Evolutionary conservation across 768 basidiomycete genomes (phyloP).

Genomic region (Kwoniella botswanensis): DNA sequence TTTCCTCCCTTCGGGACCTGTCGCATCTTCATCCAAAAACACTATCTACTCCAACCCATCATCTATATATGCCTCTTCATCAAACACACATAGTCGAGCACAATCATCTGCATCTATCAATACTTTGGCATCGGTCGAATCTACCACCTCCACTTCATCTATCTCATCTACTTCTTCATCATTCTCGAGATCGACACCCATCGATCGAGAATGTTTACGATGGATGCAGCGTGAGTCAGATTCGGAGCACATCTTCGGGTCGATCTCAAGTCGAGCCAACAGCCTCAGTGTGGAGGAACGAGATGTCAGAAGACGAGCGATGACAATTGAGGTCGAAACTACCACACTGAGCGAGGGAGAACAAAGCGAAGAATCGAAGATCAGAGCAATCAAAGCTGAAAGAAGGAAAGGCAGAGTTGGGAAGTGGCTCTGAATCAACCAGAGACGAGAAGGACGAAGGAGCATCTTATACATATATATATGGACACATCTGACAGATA

Average conservation of each 20-base stretch:
- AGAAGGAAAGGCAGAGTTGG: slow-evolving; percentile 17
- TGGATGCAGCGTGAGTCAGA: slow-evolving; percentile 27
- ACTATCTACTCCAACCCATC: slow-evolving; percentile 2
- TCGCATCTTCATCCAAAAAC: slow-evolving; percentile 18
- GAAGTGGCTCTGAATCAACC: slow-evolving; percentile 11
- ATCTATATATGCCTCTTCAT: not conserved
- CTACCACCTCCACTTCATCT: slow-evolving; percentile 9
- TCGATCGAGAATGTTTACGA: slow-evolving; percentile 25
- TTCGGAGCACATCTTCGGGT: slow-evolving; percentile 26
- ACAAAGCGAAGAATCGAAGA: not conserved
- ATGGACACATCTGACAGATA: not conserved
- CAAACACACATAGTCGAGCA: slow-evolving; percentile 6
- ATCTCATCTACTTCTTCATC: slow-evolving; percentile 16
- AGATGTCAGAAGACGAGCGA: slow-evolving; percentile 15
- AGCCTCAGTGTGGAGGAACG: slow-evolving; percentile 23
- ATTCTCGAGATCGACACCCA: slow-evolving; percentile 10
- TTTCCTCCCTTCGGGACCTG: slow-evolving; percentile 13
- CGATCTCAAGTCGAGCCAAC: slow-evolving; percentile 11
- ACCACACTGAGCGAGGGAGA: not conserved
- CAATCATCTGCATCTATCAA: slow-evolving; percentile 15
- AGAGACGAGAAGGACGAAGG: not conserved
- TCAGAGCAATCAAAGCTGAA: slow-evolving; percentile 14
- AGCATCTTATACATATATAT: not conserved
- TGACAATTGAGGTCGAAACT: not conserved
- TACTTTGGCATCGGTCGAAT: slow-evolving; percentile 13